phyloP scores from a whole-genome alignment of 2,329 filamentous ascomycete genomes.

The Colletotrichum tabaci region DNA sequence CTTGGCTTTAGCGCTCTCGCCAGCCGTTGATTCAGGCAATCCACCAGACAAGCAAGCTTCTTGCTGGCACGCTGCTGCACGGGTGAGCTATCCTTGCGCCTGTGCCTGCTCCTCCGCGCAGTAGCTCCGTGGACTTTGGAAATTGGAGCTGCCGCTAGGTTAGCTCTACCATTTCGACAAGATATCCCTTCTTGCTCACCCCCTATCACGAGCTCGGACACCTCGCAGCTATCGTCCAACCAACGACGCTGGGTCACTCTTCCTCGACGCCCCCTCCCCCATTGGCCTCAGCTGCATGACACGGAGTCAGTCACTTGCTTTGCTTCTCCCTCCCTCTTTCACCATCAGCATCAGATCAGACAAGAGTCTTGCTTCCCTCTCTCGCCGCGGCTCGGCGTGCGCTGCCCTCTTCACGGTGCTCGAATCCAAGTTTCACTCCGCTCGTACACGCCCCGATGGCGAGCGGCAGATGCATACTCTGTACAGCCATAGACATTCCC shows the following conservation, averaged over 20 bases:
- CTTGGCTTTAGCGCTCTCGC: constrained; percentile 3
- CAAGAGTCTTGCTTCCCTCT: background rate
- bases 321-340: constrained; percentile 22
- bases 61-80: constrained; percentile 8
- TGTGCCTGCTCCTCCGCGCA: background rate
- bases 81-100: background rate
- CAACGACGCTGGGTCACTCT: constrained; percentile 18
- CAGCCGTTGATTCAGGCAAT: constrained; percentile 4
- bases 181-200: background rate
- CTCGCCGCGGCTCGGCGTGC: background rate
- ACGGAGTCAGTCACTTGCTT: constrained; percentile 37
- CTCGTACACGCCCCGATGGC: background rate
- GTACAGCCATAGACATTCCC: background rate
- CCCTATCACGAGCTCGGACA: constrained; percentile 25
- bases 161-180: background rate
- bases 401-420: background rate
- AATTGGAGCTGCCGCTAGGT: constrained; percentile 1
- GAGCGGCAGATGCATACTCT: background rate
- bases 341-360: constrained; percentile 8
- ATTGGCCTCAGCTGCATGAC: constrained; percentile 31
- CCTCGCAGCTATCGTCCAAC: constrained; percentile 22
- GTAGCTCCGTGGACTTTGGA: background rate
- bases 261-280: background rate
- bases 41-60: background rate
- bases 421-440: background rate